Evolutionary conservation across 306 rosid species (phyloP), one percentile per base, ranked within the genome.

Genomic region (peach (Prunus persica)): DNA sequence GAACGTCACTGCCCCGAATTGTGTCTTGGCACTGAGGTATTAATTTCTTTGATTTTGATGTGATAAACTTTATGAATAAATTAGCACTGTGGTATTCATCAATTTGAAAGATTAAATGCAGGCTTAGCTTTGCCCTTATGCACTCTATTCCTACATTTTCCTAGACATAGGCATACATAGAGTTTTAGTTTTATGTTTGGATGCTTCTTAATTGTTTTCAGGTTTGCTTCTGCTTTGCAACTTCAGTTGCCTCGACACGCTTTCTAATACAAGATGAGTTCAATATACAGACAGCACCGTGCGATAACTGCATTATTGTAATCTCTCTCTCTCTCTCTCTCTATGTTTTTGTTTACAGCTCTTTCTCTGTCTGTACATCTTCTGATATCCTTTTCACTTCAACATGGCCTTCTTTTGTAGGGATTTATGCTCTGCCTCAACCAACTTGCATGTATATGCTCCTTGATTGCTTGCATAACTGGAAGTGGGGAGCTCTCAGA

Each of bases 161-260:
- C 11, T 25, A 2, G 32, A 5, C 62, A 20, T 57, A 4, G 15
- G 20, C 28, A 20, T 25, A 30, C 65, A 60, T 71, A n/a, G 34
- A 32, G 22, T 51, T 14, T 22, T 18, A 34, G 5, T 52, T 38
- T 45, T 54, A 45, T 11, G 38, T 69, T 20, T 58, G 64, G 9
- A 5, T 12, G 20, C 68, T 20, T 84, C 41, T 65, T 41, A 9
- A 50, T 30, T 51, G 22, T 52, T 41, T 77, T 61, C 87, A 92
- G 97, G 97, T 89, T 81, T 82, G 82, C 67, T 84, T 76, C 71
- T 89, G 97, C 84, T 88, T 92, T 78, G 81, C 86, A 61, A 76
- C 80, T 78, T 90, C 96, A 24, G 92, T 90, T 78, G 87, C 96
- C 80, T 88, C 97, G 25, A 92, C 97, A 27, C 97, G 97, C 82